Base-by-base conservation (phyloP, 257 asterid genomes). In the Asclepias syriaca region DNA sequence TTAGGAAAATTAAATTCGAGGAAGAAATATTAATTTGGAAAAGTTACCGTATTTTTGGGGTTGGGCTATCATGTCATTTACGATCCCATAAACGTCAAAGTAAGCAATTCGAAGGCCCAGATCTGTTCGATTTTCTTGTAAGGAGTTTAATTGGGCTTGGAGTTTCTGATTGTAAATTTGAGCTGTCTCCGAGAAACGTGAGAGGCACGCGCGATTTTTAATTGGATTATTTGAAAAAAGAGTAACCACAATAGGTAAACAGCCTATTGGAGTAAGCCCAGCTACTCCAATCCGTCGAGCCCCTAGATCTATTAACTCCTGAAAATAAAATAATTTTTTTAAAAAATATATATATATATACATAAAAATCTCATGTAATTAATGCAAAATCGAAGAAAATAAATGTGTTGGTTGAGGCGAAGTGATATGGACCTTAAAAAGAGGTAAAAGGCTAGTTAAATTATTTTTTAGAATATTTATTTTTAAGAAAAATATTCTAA, bases 231-330 rank as follows among this genome's bases (percentile, higher is more conserved):
- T 70, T 0, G 90, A 75, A 69, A 70, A 70, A 0, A 86, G 71
- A 0, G 91, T 87, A 18, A 90, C 88, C 21, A 86, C 90, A 0
- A 85, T 0, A 0, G 96, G 98, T 77, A 92, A 79, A 66, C 97
- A 92, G 22, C 98, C 98, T 80, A 90, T 83, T 45, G 97, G 89
- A 0, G 91, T 86, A 70, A 92, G 74, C 60, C 97, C 96, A 60
- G 69, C 97, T 0, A 90, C 86, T 46, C 91, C 98, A 1, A 92
- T 90, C 16, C 85, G 79, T 9, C 86, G 78, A n/a, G 88, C 96
- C 10, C 98, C 98, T 58, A 77, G 59, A 18, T 82, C 86, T 73
- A 70, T 8, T 43, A 92, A 67, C 32, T 60, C 92, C 97, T 92
- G 71, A 70, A 68, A 12, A 18, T 46, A 22, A 10, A 34, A 34